Percentiles rank a stretch among this genome's conserved stretches.
Evolutionary conservation across 2,329 filamentous ascomycete species (phyloP).

Genomic region (Ophiostoma ulmi): DNA sequence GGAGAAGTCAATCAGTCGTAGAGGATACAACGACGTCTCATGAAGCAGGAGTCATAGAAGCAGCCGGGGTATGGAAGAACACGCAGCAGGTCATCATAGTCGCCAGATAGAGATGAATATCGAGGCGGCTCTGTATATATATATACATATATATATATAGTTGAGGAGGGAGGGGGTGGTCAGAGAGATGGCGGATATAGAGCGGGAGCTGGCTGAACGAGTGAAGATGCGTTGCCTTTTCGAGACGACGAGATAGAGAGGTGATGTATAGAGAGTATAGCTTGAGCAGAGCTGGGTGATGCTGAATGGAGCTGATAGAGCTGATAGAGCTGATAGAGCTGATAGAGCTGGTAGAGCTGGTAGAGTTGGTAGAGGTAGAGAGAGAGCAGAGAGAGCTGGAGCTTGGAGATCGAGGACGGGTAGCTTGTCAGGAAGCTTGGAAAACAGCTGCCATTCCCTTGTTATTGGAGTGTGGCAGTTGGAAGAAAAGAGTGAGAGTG

Average conservation of each 20-base stretch:
- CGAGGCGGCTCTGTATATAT: background rate
- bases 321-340: background rate
- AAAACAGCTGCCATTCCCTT: background rate
- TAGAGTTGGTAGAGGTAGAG: background rate
- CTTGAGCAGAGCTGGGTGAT: background rate
- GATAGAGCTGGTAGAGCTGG: background rate
- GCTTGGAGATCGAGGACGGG: background rate
- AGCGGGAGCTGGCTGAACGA: background rate
- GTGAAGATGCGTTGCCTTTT: background rate
- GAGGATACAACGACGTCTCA: slow-evolving; percentile 5
- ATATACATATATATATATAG: background rate
- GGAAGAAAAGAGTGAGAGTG: background rate
- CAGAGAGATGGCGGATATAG: background rate
- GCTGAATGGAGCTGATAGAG: background rate
- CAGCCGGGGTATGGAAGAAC: slow-evolving; percentile 10
- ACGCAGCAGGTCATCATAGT: slow-evolving; percentile 20
- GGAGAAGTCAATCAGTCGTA: slow-evolving; percentile 1
- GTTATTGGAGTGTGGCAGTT: background rate
- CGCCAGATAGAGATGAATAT: background rate
- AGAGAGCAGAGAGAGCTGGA: background rate
- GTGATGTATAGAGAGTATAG: background rate
- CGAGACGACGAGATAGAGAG: background rate
- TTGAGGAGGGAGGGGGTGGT: background rate
- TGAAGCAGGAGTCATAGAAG: slow-evolving; percentile 17
- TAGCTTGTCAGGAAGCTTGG: background rate